A percentile compares a stretch with the other conserved stretches of the same genome.
These are phyloP conservation scores for Pharus latifolius DNA, from an alignment of 176 grass and related monocot species.

Conservation along the genomic window DNA sequence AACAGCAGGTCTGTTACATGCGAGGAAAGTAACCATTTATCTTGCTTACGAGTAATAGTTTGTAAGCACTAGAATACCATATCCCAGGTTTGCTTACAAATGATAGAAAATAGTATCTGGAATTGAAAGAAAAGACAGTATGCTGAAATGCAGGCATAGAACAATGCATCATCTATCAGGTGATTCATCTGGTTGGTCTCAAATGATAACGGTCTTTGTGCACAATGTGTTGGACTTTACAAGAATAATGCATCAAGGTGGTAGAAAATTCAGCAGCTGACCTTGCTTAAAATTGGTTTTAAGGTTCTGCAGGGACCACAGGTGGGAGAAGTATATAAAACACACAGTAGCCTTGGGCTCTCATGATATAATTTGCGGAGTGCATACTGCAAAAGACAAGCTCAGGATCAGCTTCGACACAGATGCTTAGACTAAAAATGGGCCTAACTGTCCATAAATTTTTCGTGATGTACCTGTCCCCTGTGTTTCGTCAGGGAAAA, in stretches of 20 bases:
- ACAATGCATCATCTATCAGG: neutral
- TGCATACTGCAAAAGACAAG: constrained; percentile 59
- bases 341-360: constrained; percentile 75
- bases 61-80: neutral
- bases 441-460: neutral
- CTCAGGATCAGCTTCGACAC: constrained; percentile 21
- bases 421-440: constrained; percentile 3
- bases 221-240: neutral
- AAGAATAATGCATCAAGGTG: neutral
- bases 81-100: neutral
- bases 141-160: neutral
- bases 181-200: neutral
- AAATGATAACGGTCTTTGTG: neutral
- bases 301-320: constrained; percentile 98
- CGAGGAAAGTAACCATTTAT: neutral
- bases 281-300: constrained; percentile 98
- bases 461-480: constrained; percentile 56
- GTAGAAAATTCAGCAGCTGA: constrained; percentile 34
- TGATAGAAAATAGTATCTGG: neutral
- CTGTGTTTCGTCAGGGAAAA: constrained; percentile 74
- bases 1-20: neutral
- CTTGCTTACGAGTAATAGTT: no score
- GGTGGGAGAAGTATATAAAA: constrained; percentile 94
- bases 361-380: constrained; percentile 96
- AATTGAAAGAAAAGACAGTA: neutral